phyloP scores from a whole-genome alignment of 306 rosid species.

The Aeschynomene evenia region DNA sequence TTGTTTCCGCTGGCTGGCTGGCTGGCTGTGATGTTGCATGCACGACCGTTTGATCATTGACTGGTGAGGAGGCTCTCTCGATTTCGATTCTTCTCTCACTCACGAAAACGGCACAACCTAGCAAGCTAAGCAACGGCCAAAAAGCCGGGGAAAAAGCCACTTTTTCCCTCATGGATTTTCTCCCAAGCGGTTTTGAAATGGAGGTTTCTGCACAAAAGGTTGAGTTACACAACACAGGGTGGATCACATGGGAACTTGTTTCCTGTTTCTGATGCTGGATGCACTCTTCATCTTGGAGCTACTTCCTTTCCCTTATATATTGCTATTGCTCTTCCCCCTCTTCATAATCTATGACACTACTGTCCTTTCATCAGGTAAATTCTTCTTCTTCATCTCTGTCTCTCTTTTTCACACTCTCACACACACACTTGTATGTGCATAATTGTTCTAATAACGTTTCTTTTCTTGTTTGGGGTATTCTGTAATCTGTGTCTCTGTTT shows the following conservation, averaged over 20 bases:
- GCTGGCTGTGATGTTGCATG: slow-evolving; percentile 35
- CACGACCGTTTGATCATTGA: slow-evolving; percentile 47
- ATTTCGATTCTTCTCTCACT: slow-evolving; percentile 30
- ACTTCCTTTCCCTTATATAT: no score
- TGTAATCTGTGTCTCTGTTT: background rate
- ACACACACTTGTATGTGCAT: background rate
- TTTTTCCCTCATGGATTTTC: background rate
- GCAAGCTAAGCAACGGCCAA: no score
- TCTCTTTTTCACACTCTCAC: background rate
- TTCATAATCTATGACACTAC: background rate
- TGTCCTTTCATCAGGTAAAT: slow-evolving; percentile 32
- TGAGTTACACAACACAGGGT: background rate
- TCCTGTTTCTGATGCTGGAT: no score
- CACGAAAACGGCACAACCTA: background rate
- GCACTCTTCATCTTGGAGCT: no score
- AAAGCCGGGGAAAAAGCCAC: slow-evolving; percentile 44
- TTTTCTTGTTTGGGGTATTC: background rate
- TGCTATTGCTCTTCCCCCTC: no score
- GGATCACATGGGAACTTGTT: slow-evolving; percentile 15
- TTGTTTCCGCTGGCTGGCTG: slow-evolving; percentile 29
- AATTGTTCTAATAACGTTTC: background rate
- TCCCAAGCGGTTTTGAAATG: slow-evolving; percentile 17
- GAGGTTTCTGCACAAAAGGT: slow-evolving; percentile 30
- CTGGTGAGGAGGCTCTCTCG: slow-evolving; percentile 39
- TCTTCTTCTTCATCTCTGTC: background rate